Evolutionary conservation across 352 stramenopile species (phyloP).

Genomic region (Phytophthora idaei): DNA sequence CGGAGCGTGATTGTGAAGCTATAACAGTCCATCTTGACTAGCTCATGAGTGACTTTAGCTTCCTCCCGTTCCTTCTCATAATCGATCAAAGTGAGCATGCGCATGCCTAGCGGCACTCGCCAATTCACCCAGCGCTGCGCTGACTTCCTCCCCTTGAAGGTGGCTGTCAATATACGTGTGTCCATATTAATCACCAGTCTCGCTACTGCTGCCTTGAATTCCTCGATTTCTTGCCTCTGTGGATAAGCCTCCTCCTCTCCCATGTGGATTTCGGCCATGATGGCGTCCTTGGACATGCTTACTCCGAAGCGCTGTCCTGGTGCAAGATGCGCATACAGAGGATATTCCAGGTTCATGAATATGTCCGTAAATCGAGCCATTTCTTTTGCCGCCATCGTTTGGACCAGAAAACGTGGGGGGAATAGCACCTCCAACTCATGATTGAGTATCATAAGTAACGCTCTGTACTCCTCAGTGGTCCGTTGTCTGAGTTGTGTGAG

Average conservation of each 20-base stretch:
- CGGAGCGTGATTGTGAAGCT: background rate
- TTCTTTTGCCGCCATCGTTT: constrained; percentile 1
- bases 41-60: background rate
- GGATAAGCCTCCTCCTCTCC: background rate
- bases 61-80: constrained; percentile 4
- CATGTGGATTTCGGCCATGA: background rate
- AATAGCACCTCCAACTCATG: constrained; percentile 1
- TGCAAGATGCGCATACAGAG: constrained; percentile 13
- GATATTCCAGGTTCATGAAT: constrained; percentile 7
- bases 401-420: background rate
- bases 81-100: background rate
- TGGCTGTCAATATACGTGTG: background rate
- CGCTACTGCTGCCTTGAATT: constrained; percentile 5
- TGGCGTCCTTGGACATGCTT: background rate
- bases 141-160: constrained; percentile 4
- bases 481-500: background rate
- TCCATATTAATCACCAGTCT: constrained; percentile 1
- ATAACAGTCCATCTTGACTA: constrained; percentile 7
- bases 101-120: background rate
- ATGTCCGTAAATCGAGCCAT: constrained; percentile 5
- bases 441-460: constrained; percentile 3
- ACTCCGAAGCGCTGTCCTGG: background rate
- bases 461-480: constrained; percentile 7
- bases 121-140: background rate
- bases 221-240: background rate